Evolutionary conservation across 140 eudicot species (phyloP).

Genomic region (Oenanthe javanica): DNA sequence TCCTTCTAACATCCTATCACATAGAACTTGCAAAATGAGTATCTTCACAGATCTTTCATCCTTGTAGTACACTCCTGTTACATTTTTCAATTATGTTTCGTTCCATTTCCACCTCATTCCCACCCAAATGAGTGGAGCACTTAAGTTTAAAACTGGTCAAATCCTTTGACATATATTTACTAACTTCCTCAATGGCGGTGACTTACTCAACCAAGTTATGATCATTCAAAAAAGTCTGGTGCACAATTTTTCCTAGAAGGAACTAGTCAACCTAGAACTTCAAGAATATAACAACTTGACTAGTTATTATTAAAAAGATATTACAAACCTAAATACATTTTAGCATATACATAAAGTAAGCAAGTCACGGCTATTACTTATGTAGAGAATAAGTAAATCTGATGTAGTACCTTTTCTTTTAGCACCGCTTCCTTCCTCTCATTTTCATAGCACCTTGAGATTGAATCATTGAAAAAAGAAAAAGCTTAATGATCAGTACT

Average conservation of each 20-base stretch:
- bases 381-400: not conserved
- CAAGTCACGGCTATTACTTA: not conserved
- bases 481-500: not conserved
- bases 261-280: not conserved
- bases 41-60: not conserved
- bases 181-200: not conserved
- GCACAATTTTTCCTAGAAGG: not conserved
- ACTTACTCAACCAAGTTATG: not conserved
- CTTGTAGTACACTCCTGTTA: not conserved
- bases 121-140: not conserved
- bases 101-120: not conserved
- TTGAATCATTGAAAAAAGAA: not conserved
- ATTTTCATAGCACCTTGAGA: constrained; percentile 57
- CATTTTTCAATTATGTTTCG: not conserved
- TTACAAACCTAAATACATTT: not conserved
- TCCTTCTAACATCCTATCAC: not conserved
- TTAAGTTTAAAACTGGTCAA: not conserved
- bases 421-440: constrained; percentile 56
- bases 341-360: not conserved
- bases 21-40: not conserved
- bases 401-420: constrained; percentile 56
- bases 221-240: not conserved
- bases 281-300: not conserved
- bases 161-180: not conserved
- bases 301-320: not conserved